Conservation (phyloP, 108 stramenopile genomes). For the Phaeodactylum tricornutum region DNA sequence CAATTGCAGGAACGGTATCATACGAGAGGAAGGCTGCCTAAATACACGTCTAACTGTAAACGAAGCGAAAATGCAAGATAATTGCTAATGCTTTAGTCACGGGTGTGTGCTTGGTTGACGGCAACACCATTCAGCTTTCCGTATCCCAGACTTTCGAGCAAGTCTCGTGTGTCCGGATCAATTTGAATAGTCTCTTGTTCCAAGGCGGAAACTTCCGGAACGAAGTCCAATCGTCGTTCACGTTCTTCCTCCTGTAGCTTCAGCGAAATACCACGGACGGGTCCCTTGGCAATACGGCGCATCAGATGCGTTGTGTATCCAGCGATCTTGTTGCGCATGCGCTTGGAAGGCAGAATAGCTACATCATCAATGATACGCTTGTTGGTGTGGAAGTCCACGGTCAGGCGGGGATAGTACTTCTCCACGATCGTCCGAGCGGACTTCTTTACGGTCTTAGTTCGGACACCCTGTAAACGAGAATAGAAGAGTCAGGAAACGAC, state of each 20-base stretch:
- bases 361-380: conserved; percentile 97
- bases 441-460: conserved; percentile 99
- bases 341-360: conserved; percentile 97
- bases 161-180: conserved; percentile 94
- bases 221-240: conserved; percentile 99
- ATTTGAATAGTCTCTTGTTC: conserved; percentile 92
- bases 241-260: conserved; percentile 99
- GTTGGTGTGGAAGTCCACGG: conserved; percentile 99
- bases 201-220: conserved; percentile 98
- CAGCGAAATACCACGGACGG: conserved; percentile 97
- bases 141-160: conserved; percentile 90
- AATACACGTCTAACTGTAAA: no score
- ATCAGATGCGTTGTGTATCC: conserved; percentile 99
- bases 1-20: no score
- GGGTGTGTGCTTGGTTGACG: conserved; percentile 39
- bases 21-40: no score
- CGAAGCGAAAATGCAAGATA: no score
- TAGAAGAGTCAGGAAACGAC: no score
- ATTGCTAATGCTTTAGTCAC: no score
- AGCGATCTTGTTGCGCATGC: conserved; percentile 99
- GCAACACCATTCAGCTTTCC: conserved; percentile 70
- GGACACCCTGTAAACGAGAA: conserved; percentile 97
- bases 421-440: conserved; percentile 98
- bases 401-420: conserved; percentile 99
- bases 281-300: conserved; percentile 99